Percentiles rank a stretch among this genome's conserved stretches.
phyloP scores from a whole-genome alignment of 176 grass and related monocot species.

The Triticum dicoccoides region DNA sequence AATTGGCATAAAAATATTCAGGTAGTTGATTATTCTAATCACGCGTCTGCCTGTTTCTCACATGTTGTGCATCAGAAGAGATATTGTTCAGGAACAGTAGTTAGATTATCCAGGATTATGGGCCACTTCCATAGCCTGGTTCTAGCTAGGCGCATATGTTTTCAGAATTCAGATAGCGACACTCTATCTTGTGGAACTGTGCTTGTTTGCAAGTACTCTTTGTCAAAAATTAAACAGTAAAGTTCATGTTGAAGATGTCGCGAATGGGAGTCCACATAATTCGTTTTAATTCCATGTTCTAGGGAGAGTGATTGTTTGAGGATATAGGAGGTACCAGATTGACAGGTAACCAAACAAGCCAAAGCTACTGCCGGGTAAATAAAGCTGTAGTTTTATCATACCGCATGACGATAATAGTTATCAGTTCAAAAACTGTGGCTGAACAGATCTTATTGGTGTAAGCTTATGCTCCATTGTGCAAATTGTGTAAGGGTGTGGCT shows the following conservation, averaged over 20 bases:
- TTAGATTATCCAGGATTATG: constrained; percentile 14
- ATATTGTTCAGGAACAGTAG: constrained; percentile 3
- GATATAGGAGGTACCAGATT: not conserved
- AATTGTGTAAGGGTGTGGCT: no score
- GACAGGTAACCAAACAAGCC: no score
- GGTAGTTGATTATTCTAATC: constrained; percentile 25
- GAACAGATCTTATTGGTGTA: not conserved
- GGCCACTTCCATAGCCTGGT: constrained; percentile 9
- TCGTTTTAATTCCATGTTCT: not conserved
- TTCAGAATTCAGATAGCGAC: constrained; percentile 12
- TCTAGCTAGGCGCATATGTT: not conserved
- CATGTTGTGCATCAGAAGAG: constrained; percentile 1
- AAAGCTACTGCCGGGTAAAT: no score
- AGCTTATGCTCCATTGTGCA: not conserved
- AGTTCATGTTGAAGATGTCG: not conserved
- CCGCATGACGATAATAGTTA: not conserved
- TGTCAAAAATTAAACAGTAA: not conserved
- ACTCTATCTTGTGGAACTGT: not conserved
- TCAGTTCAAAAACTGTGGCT: not conserved
- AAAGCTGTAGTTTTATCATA: no score
- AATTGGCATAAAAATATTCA: not conserved
- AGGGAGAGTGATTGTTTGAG: not conserved
- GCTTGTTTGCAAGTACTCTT: not conserved
- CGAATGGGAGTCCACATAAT: not conserved
- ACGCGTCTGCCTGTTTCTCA: constrained; percentile 27